Percentiles rank a stretch among this genome's conserved stretches.
Evolutionary conservation across 2,329 filamentous ascomycete species (phyloP).

Genomic region (Ceratocystis cacaofunesta): DNA sequence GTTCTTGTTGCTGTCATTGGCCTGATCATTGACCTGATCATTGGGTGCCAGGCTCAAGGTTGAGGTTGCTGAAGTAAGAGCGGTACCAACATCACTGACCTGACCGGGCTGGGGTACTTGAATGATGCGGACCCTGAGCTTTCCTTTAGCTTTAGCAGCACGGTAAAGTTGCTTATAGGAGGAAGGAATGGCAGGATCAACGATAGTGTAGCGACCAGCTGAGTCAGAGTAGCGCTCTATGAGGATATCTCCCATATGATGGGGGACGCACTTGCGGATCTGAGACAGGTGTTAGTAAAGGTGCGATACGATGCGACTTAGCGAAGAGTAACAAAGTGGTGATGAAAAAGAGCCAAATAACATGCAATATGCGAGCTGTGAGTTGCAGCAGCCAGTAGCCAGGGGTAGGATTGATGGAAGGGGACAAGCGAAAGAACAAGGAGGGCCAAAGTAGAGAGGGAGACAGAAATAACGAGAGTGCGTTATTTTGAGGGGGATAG

Average conservation of each 20-base stretch:
- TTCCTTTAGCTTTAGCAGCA: constrained; percentile 93
- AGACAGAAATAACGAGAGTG: not conserved
- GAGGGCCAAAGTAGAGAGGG: not conserved
- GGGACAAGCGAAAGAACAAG: not conserved
- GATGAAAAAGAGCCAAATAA: no score
- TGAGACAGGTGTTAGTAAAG: constrained; percentile 24
- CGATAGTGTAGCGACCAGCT: constrained; percentile 47
- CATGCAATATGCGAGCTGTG: no score
- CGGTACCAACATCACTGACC: not conserved
- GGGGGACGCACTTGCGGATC: constrained; percentile 54
- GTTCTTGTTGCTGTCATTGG: not conserved
- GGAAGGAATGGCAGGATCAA: not conserved
- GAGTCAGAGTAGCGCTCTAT: constrained; percentile 96
- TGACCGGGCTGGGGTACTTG: not conserved
- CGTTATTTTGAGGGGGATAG: not conserved
- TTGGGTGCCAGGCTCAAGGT: not conserved
- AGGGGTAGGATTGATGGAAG: not conserved
- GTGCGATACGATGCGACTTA: no score
- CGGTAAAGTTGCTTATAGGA: constrained; percentile 93
- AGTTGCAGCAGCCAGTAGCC: no score
- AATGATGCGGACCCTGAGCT: constrained; percentile 74
- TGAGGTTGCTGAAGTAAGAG: not conserved
- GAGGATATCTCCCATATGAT: constrained; percentile 39
- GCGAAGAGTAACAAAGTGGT: constrained; percentile 18
- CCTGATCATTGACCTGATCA: not conserved